Base-by-base conservation (phyloP, 2,329 filamentous ascomycete species). In the Xylariales sp. region DNA sequence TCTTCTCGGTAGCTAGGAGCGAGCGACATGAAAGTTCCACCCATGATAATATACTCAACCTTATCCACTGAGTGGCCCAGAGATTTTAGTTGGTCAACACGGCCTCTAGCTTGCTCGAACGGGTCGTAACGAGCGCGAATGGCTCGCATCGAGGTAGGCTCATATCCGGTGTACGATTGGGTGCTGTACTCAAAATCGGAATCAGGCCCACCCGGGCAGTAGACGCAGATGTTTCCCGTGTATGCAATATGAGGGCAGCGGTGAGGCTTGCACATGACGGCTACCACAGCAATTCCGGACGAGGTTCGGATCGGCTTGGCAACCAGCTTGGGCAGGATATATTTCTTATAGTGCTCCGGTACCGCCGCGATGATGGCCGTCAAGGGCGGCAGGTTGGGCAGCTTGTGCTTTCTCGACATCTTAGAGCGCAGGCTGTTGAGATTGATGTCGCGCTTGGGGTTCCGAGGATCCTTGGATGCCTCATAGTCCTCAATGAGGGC, bases 21-120 rank as follows among this genome's bases (percentile, higher is more conserved):
- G 18, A 98, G 67, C 3, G 91, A 97, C 94, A 98, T 98, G 65
- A 98, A 98, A 0, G 93, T 98, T 49, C 93, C 93, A 43, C 93
- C 93, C 93, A 98, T 98, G 59, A 98, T 95, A 57, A 98, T 98
- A 63, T 97, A 98, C 69, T 98, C 93, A 17, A 98, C 93, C 63
- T 98, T 98, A 67, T 98, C 93, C 33, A 98, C 93, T 31, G 88
- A 95, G 63, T 98, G 93, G 1, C 93, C 93, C 0, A 98, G 74
- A 2, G 88, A 86, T 62, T 95, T 94, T 57, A 98, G 88, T 66
- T 98, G 93, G 53, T 98, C 94, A 5, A 98, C 91, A 50, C 93
- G 81, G 29, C 93, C 93, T 59, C 93, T 78, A 13, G 93, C 93
- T 69, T 98, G 93, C 63, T 98, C 93, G 52, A 96, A 98, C 0